phyloP scores from a whole-genome alignment of 2,329 filamentous ascomycete genomes.

The Hypoxylon sp. region DNA sequence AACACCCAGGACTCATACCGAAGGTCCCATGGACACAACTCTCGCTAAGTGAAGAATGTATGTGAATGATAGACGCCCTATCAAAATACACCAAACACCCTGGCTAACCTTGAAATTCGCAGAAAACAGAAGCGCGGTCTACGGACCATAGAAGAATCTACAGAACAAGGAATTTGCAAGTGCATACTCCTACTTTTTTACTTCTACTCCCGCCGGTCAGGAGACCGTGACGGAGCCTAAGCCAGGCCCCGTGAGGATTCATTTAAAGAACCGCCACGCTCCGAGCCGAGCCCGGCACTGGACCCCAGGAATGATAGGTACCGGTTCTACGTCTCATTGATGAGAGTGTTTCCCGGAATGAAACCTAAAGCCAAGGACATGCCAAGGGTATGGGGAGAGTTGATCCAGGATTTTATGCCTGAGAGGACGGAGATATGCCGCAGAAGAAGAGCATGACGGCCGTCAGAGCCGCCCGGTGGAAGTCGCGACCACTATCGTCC shows the following conservation, averaged over 20 bases:
- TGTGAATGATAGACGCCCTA: slow-evolving; percentile 31
- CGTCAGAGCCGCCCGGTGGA: slow-evolving; percentile 16
- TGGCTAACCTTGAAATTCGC: slow-evolving; percentile 28
- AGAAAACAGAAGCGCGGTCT: slow-evolving; percentile 36
- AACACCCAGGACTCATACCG: slow-evolving; percentile 54
- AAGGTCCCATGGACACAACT: slow-evolving; percentile 56
- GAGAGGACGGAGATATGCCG: slow-evolving; percentile 37
- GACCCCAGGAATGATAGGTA: slow-evolving; percentile 31
- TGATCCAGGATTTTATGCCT: slow-evolving; percentile 41
- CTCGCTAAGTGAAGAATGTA: slow-evolving; percentile 57
- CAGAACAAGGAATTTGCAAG: slow-evolving; percentile 48
- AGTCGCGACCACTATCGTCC: slow-evolving; percentile 17
- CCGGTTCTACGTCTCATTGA: slow-evolving; percentile 42
- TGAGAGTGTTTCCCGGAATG: slow-evolving; percentile 42
- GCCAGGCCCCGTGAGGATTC: slow-evolving; percentile 41
- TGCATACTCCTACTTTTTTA: slow-evolving; percentile 47
- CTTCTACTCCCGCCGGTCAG: slow-evolving; percentile 44
- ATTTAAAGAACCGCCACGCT: slow-evolving; percentile 36
- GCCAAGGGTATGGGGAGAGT: slow-evolving; percentile 40
- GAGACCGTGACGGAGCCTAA: slow-evolving; percentile 42
- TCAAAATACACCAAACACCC: slow-evolving; percentile 4
- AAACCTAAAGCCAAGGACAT: slow-evolving; percentile 41
- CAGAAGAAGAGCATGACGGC: slow-evolving; percentile 24
- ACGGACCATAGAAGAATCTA: slow-evolving; percentile 40
- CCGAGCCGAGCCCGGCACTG: slow-evolving; percentile 44